Conservation (phyloP, 768 basidiomycete genomes). For the Pisolithus marmoratus region DNA sequence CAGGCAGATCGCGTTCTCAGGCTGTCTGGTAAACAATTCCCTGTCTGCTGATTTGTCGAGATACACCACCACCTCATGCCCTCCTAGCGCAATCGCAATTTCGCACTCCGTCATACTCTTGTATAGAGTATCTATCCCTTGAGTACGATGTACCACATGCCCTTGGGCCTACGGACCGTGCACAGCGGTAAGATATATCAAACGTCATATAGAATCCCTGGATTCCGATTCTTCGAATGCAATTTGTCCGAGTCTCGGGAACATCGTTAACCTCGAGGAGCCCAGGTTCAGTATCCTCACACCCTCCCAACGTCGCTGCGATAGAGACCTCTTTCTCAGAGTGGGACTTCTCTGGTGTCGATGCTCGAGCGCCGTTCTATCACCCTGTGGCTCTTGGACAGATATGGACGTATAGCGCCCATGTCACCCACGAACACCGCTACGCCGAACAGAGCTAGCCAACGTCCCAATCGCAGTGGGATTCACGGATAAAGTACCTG, state of each 20-base stretch:
- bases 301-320: slow-evolving; percentile 21
- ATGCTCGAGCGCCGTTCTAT: slow-evolving; percentile 18
- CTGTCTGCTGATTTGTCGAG: slow-evolving; percentile 75
- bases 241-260: slow-evolving; percentile 67
- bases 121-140: slow-evolving; percentile 89
- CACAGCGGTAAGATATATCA: slow-evolving; percentile 73
- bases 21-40: slow-evolving; percentile 84
- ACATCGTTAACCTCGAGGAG: slow-evolving; percentile 42
- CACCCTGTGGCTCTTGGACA: slow-evolving; percentile 44
- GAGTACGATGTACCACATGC: slow-evolving; percentile 88
- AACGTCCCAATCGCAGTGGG: too few relatives aligned
- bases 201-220: slow-evolving; percentile 69
- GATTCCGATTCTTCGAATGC: slow-evolving; percentile 64
- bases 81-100: slow-evolving; percentile 80
- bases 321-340: slow-evolving; percentile 6
- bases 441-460: too few relatives aligned
- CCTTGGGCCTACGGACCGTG: slow-evolving; percentile 84
- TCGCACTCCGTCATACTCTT: slow-evolving; percentile 87
- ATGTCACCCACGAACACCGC: too few relatives aligned
- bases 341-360: not conserved
- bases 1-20: slow-evolving; percentile 84
- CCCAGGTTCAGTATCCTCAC: slow-evolving; percentile 23
- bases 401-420: slow-evolving; percentile 89
- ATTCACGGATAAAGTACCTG: too few relatives aligned
- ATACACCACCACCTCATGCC: slow-evolving; percentile 71